Conservation (phyloP, 495 filamentous ascomycete species). For the Podospora comata region DNA sequence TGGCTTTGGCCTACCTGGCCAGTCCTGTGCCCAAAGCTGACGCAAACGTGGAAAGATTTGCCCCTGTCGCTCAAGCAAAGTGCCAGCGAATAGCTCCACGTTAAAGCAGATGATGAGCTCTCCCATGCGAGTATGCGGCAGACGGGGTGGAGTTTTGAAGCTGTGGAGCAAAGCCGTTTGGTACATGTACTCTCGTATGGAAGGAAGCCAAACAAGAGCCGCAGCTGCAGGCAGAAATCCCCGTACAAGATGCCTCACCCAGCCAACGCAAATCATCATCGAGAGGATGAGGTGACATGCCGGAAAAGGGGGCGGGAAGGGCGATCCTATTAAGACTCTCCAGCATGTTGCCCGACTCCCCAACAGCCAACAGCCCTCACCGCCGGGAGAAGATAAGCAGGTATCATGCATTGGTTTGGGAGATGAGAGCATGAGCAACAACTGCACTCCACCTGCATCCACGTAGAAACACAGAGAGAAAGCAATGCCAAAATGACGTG, state of each 20-base stretch:
- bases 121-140: constrained; percentile 1
- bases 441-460: not conserved
- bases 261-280: too few relatives aligned
- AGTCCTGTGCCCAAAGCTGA: not conserved
- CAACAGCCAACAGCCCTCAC: not conserved
- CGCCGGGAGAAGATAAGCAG: not conserved
- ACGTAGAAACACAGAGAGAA: not conserved
- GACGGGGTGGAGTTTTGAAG: not conserved
- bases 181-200: not conserved
- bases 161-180: not conserved
- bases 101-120: not conserved
- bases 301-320: not conserved
- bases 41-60: not conserved
- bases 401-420: not conserved
- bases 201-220: not conserved
- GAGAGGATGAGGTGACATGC: not conserved
- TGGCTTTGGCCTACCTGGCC: not conserved
- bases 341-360: not conserved
- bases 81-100: constrained; percentile 1
- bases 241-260: not conserved
- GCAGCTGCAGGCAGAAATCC: not conserved
- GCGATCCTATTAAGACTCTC: not conserved
- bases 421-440: not conserved
- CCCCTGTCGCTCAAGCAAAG: not conserved
- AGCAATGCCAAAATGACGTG: not conserved